Percentiles rank a stretch among this genome's conserved stretches.
Evolutionary conservation across 148 eudicot species (phyloP).

Genomic region (Cornus kousa): DNA sequence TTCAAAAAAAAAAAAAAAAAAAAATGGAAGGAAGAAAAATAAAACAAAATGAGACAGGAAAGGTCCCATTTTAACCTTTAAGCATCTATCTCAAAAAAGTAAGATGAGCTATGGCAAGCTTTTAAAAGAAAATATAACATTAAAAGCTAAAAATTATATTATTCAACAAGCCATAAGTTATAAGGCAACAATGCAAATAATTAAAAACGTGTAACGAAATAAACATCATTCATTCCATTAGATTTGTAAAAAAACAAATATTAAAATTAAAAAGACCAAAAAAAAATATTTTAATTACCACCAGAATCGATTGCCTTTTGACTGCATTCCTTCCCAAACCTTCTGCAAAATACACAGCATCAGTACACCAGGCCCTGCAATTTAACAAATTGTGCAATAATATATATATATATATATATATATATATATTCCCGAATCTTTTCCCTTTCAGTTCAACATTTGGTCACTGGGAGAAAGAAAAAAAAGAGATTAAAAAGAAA

Average conservation of each 20-base stretch:
- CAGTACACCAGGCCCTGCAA: not conserved
- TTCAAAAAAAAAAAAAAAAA: too few species aligned
- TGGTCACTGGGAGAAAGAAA: too few species aligned
- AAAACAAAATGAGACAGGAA: too few species aligned
- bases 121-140: not conserved
- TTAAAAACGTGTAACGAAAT: not conserved
- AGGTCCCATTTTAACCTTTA: not conserved
- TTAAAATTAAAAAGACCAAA: not conserved
- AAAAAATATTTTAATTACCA: constrained; percentile 44
- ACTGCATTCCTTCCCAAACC: constrained; percentile 28
- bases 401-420: not conserved
- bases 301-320: constrained; percentile 23
- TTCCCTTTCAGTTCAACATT: too few species aligned
- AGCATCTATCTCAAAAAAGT: not conserved
- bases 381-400: not conserved
- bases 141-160: not conserved
- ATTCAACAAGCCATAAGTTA: not conserved
- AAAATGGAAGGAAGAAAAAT: too few species aligned
- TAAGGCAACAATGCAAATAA: not conserved
- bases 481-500: too few species aligned
- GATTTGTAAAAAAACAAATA: not conserved
- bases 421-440: not conserved
- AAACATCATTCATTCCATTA: constrained; percentile 1
- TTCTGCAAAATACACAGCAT: constrained; percentile 40
- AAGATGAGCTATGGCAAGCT: not conserved